Base-by-base conservation (phyloP, 495 filamentous ascomycete genomes). In the Patellaria atrata region DNA sequence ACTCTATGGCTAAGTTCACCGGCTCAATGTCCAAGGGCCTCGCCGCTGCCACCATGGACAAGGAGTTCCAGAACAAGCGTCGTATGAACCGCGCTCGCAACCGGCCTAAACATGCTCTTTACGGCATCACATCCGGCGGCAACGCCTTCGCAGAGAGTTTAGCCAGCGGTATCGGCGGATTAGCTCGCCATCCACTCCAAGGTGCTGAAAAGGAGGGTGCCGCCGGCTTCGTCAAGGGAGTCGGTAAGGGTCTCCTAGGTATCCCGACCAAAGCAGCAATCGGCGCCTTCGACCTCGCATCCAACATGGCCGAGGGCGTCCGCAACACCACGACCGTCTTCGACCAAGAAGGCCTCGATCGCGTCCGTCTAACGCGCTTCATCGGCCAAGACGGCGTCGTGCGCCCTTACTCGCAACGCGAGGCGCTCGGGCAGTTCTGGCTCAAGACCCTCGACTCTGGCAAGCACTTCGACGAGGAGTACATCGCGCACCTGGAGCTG, bases 301-400 rank as follows among this genome's bases (percentile, higher is more conserved):
- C 83, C 48, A 94, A 93, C 56, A 73, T 97, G 42, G 82, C 82
- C 13, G 89, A 97, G 61, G 89, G 89, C 37, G 86, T 97, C 25
- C 83, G 87, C 47, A 97, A 97, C 59, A 97, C 89, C 5, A 97
- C 89, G 5, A 97, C 91, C 0, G 87, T 97, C 22, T 97, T 97
- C 53, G 89, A 97, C 48, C 75, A 77, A 22, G 77, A 91, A 30
- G 89, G 89, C 25, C 75, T 97, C 4, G 89, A 97, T 44, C 81
- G 91, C 35, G 85, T 96, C 12, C 79, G 89, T 20, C 65, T 94
- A 16, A 79, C 89, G 4, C 77, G 89, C 26, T 92, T 92, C 60
- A 81, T 97, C 38, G 81, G 82, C 13, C 70, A 75, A 23, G 89
- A 96, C 52, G 89, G 86, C 22, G 79, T 96, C 38, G 85, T 97